Conservation (phyloP, 2,329 filamentous ascomycete species). For the Emergomyces africanus region DNA sequence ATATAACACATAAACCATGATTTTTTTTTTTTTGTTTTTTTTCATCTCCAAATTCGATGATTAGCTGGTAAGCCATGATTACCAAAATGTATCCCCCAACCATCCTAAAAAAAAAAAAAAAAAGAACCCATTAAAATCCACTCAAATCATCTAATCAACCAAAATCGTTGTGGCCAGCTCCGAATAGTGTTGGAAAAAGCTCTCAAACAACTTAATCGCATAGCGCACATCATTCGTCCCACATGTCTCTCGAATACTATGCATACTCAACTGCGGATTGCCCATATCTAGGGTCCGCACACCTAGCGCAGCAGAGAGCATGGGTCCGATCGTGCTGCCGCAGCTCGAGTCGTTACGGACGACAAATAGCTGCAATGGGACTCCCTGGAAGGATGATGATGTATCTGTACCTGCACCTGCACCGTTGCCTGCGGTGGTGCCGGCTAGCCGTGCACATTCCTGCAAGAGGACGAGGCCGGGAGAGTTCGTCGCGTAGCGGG, state of each 20-base stretch:
- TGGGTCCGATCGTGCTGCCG: conserved; percentile 95
- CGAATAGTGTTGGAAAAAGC: conserved; percentile 79
- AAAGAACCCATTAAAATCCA: too few relatives aligned
- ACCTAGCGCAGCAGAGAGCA: conserved; percentile 76
- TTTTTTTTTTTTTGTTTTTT: too few relatives aligned
- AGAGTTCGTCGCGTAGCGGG: conserved; percentile 90
- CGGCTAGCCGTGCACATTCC: conserved; percentile 54
- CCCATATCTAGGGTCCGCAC: conserved; percentile 83
- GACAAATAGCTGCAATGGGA: conserved; percentile 90
- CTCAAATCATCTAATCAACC: conserved; percentile 51
- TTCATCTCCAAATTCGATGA: too few relatives aligned
- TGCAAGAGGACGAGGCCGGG: conserved; percentile 88
- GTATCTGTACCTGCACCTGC: conserved; percentile 43
- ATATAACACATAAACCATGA: too few relatives aligned
- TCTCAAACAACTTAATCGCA: conserved; percentile 71
- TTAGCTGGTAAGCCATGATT: too few relatives aligned
- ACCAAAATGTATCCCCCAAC: too few relatives aligned
- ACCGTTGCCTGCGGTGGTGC: conserved; percentile 25
- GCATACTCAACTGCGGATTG: conserved; percentile 92
- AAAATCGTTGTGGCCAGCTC: conserved; percentile 69
- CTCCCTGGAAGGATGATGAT: conserved; percentile 34
- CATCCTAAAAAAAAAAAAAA: too few relatives aligned
- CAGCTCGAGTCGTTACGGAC: conserved; percentile 92
- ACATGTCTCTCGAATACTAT: conserved; percentile 87
- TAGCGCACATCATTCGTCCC: conserved; percentile 79